Percentiles rank a stretch among this genome's conserved stretches.
These are phyloP conservation scores for Dactylellina leptospora DNA, from an alignment of 2,329 filamentous ascomycete species.

Conservation along the genomic window DNA sequence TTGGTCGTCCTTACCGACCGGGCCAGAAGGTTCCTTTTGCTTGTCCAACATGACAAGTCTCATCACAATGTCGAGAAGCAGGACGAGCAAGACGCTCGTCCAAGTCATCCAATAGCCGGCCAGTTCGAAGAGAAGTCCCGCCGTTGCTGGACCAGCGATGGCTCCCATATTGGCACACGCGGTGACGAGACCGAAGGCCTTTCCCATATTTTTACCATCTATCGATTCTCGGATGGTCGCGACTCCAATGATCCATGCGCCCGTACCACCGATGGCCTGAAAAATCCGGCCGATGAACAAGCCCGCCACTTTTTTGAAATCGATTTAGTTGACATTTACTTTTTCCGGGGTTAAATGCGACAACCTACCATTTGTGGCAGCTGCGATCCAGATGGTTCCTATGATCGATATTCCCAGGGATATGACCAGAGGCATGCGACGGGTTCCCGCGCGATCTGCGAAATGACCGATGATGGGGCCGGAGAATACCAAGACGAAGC, in stretches of 20 bases:
- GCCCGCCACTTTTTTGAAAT: slow-evolving; percentile 50
- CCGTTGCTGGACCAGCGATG: slow-evolving; percentile 57
- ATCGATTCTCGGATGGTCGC: slow-evolving; percentile 58
- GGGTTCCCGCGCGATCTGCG: slow-evolving; percentile 66
- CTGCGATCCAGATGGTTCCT: slow-evolving; percentile 67
- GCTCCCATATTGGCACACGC: slow-evolving; percentile 57
- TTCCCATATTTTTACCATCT: slow-evolving; percentile 57
- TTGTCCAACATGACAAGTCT: slow-evolving; percentile 58
- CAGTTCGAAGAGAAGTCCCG: slow-evolving; percentile 57
- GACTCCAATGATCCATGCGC: slow-evolving; percentile 59
- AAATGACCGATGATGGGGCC: slow-evolving; percentile 67
- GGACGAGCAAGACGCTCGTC: slow-evolving; percentile 57
- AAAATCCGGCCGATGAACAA: slow-evolving; percentile 58
- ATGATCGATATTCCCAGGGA: slow-evolving; percentile 66
- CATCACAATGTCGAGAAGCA: slow-evolving; percentile 57
- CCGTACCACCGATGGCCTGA: slow-evolving; percentile 58
- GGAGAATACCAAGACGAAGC: slow-evolving; percentile 65
- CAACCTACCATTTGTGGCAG: slow-evolving; percentile 54
- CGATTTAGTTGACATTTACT: not conserved
- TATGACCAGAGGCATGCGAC: slow-evolving; percentile 68
- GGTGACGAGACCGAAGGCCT: slow-evolving; percentile 56
- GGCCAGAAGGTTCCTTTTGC: not conserved
- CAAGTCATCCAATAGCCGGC: slow-evolving; percentile 58
- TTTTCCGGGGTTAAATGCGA: too few relatives aligned
- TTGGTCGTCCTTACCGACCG: not conserved